Evolutionary conservation across 352 stramenopile species (phyloP), one percentile per base, ranked within the genome.

Genomic region (Globisporangium ultimum): DNA sequence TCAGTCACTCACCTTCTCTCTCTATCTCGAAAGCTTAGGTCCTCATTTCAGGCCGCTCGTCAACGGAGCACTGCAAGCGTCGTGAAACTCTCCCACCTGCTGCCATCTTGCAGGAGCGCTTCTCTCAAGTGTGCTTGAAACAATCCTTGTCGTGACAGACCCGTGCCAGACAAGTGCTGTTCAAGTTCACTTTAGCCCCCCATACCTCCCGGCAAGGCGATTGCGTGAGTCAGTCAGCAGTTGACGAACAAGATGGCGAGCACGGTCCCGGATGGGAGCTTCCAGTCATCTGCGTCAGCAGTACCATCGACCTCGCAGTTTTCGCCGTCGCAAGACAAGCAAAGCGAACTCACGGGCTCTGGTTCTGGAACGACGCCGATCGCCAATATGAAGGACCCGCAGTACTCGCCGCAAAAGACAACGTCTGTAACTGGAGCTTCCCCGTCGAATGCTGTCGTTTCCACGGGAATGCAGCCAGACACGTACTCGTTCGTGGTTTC

Each of bases 401-500:
- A 48, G 13, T 58, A 32, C 41, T 63, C 14, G 45, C 48, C 28
- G 18, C 41, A 18, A 45, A 68, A 42, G 34, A 12, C 32, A 38
- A 36, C 22, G 14, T n/a, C 45, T n/a, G 32, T 20, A 4, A 7
- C 59, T 43, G 11, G 49, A 0, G 14, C 21, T 3, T 15, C 48
- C 3, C 34, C 48, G 1, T 53, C 66, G 34, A 47, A 54, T 28
- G 54, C 53, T n/a, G 41, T 36, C 8, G 8, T 61, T 21, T 64
- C 24, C 42, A 56, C 55, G 12, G 36, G 66, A 8, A 55, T 66
- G 54, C 82, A 78, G 11, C 76, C 76, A 13, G 85, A 76, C 9
- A 94, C 78, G 18, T 76, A 95, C 66, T 85, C 76, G 51, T 89
- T 95, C 61, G 75, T 84, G 46, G 86, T 96, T 48, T 88, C 78